Conservation (phyloP, 495 filamentous ascomycete genomes). For the Glonium stellatum region DNA sequence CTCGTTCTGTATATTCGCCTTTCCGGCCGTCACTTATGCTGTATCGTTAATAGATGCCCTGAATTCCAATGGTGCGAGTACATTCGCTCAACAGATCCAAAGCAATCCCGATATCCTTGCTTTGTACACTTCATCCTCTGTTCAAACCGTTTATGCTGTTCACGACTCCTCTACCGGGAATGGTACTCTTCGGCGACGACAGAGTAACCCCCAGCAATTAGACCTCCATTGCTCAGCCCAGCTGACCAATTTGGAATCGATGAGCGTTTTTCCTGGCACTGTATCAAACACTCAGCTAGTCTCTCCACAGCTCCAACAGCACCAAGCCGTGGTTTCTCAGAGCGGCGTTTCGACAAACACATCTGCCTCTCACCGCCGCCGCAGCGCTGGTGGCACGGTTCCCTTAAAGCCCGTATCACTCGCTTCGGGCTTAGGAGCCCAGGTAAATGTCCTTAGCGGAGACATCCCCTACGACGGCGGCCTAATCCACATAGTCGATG, state of each 20-base stretch:
- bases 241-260: neutral
- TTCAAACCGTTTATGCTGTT: conserved; percentile 35
- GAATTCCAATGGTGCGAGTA: conserved; percentile 23
- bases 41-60: conserved; percentile 13
- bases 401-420: neutral
- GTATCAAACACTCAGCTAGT: neutral
- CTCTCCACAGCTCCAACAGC: neutral
- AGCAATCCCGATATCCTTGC: conserved; percentile 24
- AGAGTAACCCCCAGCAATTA: neutral
- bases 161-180: conserved; percentile 11
- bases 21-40: neutral
- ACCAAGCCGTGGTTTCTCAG: neutral
- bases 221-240: neutral
- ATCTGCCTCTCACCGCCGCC: neutral
- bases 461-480: conserved; percentile 34
- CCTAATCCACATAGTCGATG: conserved; percentile 32
- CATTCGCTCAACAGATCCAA: conserved; percentile 33
- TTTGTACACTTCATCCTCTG: conserved; percentile 28
- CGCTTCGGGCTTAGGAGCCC: conserved; percentile 32
- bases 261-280: neutral
- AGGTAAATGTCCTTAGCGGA: conserved; percentile 30
- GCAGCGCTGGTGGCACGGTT: neutral
- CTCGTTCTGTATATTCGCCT: neutral
- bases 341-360: neutral
- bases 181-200: neutral